Base-by-base conservation (phyloP, 148 eudicot species). In the Pouteria glomerata region DNA sequence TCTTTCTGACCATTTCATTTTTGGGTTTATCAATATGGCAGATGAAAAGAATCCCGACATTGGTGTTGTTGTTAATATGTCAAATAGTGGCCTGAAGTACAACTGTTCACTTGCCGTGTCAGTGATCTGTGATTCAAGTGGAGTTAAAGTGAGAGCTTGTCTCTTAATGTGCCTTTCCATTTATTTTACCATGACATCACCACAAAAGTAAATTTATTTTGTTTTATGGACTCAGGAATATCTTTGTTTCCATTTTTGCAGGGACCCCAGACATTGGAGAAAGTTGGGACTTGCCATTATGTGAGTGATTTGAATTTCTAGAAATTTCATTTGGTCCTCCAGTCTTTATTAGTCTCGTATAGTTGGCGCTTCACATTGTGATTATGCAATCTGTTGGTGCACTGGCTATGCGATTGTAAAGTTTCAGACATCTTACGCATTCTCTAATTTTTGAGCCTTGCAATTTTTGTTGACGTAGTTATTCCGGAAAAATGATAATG, bases 101-200 rank as follows among this genome's bases (percentile, higher is more conserved):
- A 89, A 93, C 81, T 93, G 98, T 71, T 93, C 98, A 37, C 87
- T 93, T 63, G 76, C 87, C 27, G 98, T 93, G 45, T 85, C 97
- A 73, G 85, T 93, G 66, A 73, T 89, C 37, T 93, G 98, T 72
- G 86, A 90, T 77, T 59, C 74, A 59, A 81, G 75, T 34, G 78
- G 82, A 74, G 42, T 86, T 70, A 82, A 82, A 79, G 98, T 89
- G 73, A 71, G 92, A 76, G 51, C 68, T 65, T 27, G 58, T 51
- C 63, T 45, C 67, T 34, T 69, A 27, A n/a, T 41, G 33, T 33
- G n/a, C 39, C 68, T 72, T 72, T 37, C 23, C 1, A 19, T 68
- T 19, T 41, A 29, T 24, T 4, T 19, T 50, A 16, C 5, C 2
- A 1, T 57, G 27, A 10, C 23, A 13, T 52, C 5, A 26, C 39